Percentiles rank a stretch among this genome's conserved stretches.
phyloP scores from a whole-genome alignment of 1,284 basidiomycete species.

The Irpex sp. region DNA sequence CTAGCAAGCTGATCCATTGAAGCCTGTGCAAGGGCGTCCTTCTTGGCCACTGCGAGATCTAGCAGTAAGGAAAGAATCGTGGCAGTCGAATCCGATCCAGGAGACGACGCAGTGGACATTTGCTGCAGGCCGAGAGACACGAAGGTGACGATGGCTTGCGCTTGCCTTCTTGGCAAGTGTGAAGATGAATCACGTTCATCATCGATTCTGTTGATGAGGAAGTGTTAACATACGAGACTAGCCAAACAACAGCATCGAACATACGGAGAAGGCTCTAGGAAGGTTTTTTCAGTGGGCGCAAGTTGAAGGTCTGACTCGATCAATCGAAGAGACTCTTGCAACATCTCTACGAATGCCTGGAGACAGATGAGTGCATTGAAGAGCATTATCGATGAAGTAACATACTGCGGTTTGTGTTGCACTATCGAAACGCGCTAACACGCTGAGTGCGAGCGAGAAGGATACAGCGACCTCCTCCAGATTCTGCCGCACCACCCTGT shows the following conservation, averaged over 20 bases:
- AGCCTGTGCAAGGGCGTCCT: conserved; percentile 27
- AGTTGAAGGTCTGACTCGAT: conserved; percentile 36
- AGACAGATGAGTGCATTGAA: conserved; percentile 6
- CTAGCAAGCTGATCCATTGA: conserved; percentile 38
- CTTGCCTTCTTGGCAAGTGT: conserved; percentile 51
- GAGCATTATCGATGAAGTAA: conserved; percentile 16
- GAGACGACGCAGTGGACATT: conserved; percentile 16
- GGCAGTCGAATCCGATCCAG: conserved; percentile 25
- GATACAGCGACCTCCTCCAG: conserved; percentile 55
- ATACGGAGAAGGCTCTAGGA: conserved; percentile 57
- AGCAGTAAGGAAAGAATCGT: conserved; percentile 45
- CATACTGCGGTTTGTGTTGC: conserved; percentile 56
- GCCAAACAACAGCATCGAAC: conserved; percentile 19
- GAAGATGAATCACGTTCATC: conserved; percentile 48
- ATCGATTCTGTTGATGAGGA: conserved; percentile 34
- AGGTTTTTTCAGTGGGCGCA: conserved; percentile 32
- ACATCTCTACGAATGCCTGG: conserved; percentile 64
- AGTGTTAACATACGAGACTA: conserved; percentile 3
- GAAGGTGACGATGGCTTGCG: conserved; percentile 65
- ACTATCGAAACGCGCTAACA: conserved; percentile 58
- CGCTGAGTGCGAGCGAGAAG: conserved; percentile 62
- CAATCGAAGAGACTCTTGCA: conserved; percentile 66
- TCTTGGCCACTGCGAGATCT: conserved; percentile 34
- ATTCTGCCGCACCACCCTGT: conserved; percentile 67
- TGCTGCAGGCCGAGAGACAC: conserved; percentile 41